phyloP scores from a whole-genome alignment of 2,329 filamentous ascomycete genomes.

The Calonectria pseudoreteaudii region DNA sequence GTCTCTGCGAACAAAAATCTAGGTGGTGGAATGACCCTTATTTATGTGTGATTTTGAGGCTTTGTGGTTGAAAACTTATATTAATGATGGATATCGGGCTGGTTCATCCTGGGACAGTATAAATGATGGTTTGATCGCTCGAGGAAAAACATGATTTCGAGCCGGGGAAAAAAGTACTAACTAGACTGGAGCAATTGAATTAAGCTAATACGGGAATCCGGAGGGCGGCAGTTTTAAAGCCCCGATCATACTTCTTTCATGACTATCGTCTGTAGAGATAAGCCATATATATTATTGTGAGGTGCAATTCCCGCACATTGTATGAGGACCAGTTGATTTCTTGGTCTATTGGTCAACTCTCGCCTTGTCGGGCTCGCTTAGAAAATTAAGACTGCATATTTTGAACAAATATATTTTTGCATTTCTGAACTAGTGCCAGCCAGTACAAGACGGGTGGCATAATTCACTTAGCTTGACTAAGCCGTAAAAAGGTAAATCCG shows the following conservation, averaged over 20 bases:
- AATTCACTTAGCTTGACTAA: background rate
- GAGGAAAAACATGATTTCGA: background rate
- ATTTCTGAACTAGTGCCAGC: background rate
- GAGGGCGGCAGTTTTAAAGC: no score
- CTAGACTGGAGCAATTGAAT: background rate
- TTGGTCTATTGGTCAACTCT: no score
- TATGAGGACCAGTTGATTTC: no score
- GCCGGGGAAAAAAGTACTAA: background rate
- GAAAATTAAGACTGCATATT: background rate
- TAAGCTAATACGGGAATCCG: background rate
- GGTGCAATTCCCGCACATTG: no score
- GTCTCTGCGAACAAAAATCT: constrained; percentile 33
- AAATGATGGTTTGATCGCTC: background rate
- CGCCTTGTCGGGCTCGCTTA: no score
- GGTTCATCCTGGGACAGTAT: background rate
- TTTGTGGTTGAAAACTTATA: background rate
- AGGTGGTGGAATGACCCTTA: background rate
- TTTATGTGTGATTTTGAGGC: background rate
- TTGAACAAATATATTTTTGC: background rate
- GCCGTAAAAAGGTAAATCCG: background rate
- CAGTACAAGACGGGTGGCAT: background rate
- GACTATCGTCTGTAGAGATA: no score
- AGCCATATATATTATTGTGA: background rate
- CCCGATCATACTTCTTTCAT: no score
- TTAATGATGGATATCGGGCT: background rate